Evolutionary conservation across 352 stramenopile species (phyloP).

Genomic region (Phytopythium aichiense): DNA sequence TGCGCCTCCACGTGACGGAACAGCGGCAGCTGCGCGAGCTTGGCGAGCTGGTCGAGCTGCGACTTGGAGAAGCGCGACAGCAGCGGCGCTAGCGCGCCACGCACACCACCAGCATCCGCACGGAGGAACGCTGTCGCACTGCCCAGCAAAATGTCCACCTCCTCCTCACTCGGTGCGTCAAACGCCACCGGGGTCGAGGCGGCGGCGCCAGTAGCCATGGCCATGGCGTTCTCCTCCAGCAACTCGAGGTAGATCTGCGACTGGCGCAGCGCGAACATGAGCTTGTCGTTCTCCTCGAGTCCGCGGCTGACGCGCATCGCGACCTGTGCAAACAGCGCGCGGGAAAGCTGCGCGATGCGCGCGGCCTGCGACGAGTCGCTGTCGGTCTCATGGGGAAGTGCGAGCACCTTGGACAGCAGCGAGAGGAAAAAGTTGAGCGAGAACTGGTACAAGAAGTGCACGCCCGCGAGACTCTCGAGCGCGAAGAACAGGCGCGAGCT

Average conservation of each 20-base stretch:
- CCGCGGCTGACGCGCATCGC: constrained; percentile 92
- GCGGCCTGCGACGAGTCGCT: constrained; percentile 15
- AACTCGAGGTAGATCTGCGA: constrained; percentile 90
- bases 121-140: constrained; percentile 46
- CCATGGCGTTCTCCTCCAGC: constrained; percentile 44
- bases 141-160: constrained; percentile 70
- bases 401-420: constrained; percentile 93
- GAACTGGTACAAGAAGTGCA: constrained; percentile 99
- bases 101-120: constrained; percentile 26
- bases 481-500: constrained; percentile 91
- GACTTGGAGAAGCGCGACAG: constrained; percentile 52
- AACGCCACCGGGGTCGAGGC: constrained; percentile 25
- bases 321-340: constrained; percentile 90
- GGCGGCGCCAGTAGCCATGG: constrained; percentile 22
- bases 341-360: constrained; percentile 67
- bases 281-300: constrained; percentile 95
- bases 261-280: constrained; percentile 97
- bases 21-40: constrained; percentile 63
- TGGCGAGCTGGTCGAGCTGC: constrained; percentile 86
- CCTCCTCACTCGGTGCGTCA: constrained; percentile 65
- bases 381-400: constrained; percentile 18
- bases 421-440: constrained; percentile 97
- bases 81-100: constrained; percentile 43
- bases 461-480: constrained; percentile 91
- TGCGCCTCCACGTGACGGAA: constrained; percentile 81